Evolutionary conservation across 257 asterid species (phyloP).

Genomic region (Fraxinus excelsior): DNA sequence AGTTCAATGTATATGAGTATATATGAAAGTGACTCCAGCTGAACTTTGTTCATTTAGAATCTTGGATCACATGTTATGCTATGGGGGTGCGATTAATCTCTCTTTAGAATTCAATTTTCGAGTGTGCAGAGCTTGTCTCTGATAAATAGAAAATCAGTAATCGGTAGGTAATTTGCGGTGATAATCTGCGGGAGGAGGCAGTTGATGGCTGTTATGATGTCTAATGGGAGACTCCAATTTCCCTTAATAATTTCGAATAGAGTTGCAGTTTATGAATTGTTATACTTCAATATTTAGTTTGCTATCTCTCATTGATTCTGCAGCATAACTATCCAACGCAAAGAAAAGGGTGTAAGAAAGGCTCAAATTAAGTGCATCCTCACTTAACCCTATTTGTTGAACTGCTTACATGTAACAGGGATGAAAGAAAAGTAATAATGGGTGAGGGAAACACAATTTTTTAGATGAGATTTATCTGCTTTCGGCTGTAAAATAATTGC

Average conservation of each 20-base stretch:
- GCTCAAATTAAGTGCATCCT: conserved; percentile 1
- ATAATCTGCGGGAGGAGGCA: neutral
- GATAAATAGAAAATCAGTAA: neutral
- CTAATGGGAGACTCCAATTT: neutral
- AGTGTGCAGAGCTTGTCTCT: neutral
- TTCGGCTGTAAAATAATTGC: neutral
- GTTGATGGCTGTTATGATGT: neutral
- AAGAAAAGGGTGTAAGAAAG: neutral
- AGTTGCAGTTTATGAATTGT: neutral
- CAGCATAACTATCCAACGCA: neutral
- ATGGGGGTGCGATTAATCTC: neutral
- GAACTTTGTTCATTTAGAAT: neutral
- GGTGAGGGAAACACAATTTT: neutral
- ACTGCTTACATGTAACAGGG: neutral
- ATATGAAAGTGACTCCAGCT: neutral
- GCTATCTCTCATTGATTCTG: neutral
- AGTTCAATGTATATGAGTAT: neutral
- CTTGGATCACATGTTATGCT: neutral
- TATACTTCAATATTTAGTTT: neutral
- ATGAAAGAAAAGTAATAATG: neutral
- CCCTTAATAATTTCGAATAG: neutral
- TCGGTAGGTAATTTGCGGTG: neutral
- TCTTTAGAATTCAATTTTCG: neutral
- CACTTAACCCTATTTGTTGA: neutral
- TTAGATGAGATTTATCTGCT: neutral